Percentiles rank a stretch among this genome's conserved stretches.
phyloP scores from a whole-genome alignment of 108 stramenopile genomes.

The Craspedostauros australis region DNA sequence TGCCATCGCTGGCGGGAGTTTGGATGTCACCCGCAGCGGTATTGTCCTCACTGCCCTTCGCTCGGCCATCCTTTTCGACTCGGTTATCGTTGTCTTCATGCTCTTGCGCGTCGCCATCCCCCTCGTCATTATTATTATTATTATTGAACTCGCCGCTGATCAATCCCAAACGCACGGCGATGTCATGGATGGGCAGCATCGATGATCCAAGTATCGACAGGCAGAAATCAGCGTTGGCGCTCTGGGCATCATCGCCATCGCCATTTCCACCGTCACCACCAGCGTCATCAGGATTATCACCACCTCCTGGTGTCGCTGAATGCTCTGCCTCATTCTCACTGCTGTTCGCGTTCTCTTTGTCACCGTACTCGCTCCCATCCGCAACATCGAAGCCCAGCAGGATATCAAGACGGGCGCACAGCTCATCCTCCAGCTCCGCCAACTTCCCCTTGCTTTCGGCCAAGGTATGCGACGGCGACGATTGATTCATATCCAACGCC shows the following conservation, averaged over 20 bases:
- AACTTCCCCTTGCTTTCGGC: slow-evolving; percentile 19
- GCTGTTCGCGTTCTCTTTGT: background rate
- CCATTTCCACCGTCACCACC: background rate
- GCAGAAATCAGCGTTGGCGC: slow-evolving; percentile 3
- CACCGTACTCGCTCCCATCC: background rate
- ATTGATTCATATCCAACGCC: background rate
- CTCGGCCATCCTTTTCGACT: background rate
- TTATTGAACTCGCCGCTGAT: background rate
- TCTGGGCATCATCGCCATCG: background rate
- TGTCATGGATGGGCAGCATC: background rate
- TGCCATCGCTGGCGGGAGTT: slow-evolving; percentile 1
- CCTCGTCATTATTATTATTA: background rate
- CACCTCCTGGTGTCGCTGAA: too few relatives aligned
- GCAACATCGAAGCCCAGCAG: slow-evolving; percentile 2
- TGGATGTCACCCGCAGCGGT: slow-evolving; percentile 2
- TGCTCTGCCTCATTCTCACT: background rate
- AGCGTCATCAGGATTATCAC: background rate
- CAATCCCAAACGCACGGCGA: background rate
- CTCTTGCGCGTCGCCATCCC: background rate
- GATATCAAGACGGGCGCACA: slow-evolving; percentile 15
- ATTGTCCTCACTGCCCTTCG: background rate
- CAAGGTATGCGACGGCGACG: background rate
- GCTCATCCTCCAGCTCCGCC: slow-evolving; percentile 26
- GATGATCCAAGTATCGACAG: background rate
- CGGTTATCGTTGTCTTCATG: background rate